Evolutionary conservation across 2,329 filamentous ascomycete genomes (phyloP), one percentile per base, ranked within the genome.

Genomic region (Monosporascus sp.): DNA sequence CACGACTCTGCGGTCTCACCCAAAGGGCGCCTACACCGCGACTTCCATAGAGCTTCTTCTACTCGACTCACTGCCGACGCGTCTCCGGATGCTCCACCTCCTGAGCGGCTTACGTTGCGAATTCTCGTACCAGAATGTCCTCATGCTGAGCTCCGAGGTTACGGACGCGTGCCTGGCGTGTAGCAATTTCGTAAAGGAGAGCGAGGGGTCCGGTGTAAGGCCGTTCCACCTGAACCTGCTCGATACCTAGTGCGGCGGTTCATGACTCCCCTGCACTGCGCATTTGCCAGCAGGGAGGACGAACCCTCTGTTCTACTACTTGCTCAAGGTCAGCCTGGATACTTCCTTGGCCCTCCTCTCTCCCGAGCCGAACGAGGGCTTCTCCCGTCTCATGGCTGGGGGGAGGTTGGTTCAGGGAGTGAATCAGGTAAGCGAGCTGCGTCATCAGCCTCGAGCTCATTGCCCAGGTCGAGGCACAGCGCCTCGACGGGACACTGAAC

Each of bases 201-300:
- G 61, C n/a, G 55, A 55, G 42, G 39, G n/a, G 14, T 49, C 47
- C 4, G 54, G 55, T 2, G 54, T 64, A n/a, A 67, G 65, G 0
- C 25, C 62, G 0, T 78, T 78, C 53, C 72, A 77, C 41, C 65
- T 71, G 2, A 80, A 80, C 53, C 61, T 83, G 5, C 65, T 81
- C 25, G 74, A 82, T 75, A 77, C 41, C 67, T 79, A 0, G 68
- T 79, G 4, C 76, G 78, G 5, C 77, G 82, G 15, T 83, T 82
- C 59, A 59, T 83, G 2, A 72, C 84, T 15, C 71, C 74, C 1
- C 67, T 85, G 0, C 81, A 85, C 56, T 74, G 72, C 7, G 69
- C 74, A 0, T 82, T 76, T 60, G 72, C 72, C 38, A 63, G 63
- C 38, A 65, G 71, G 54, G 9, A 68, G 63, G 5, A 57, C 60